Evolutionary conservation across 495 filamentous ascomycete genomes (phyloP), one percentile per base, ranked within the genome.

Genomic region (Echria macrotheca): DNA sequence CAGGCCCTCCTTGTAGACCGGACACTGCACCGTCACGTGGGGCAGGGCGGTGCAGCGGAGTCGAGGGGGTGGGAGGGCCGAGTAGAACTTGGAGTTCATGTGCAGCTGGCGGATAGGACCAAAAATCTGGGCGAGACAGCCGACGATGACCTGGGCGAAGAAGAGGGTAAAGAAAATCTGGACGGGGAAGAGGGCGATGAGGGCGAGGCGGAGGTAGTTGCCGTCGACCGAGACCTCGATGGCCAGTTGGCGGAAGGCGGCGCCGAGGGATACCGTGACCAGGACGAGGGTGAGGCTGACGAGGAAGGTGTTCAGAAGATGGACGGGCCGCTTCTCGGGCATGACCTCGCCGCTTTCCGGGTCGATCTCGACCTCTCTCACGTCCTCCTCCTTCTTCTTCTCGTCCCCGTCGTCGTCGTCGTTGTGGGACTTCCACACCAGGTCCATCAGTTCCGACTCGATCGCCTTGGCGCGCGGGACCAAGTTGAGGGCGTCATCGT

Each of bases 151-250:
- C 65, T 87, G 83, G 14, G 68, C 80, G 58, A 87, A 87, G 68
- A 87, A 87, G 56, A 89, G 69, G 12, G 85, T 86, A 68, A 89
- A 88, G 72, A 88, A 89, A 45, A 88, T 73, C 61, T 89, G 85
- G 14, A 88, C 69, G 3, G 85, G 86, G 43, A 78, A 73, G 19
- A 88, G 59, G 0, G 68, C 73, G 3, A 86, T 52, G 45, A 89
- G 79, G 15, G 74, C 78, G 19, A 89, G 57, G 1, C 86, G 79
- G 15, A 72, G 45, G 48, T 75, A 85, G 53, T 65, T 76, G 24
- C 69, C 63, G 57, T 89, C 85, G 36, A 85, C 81, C 9, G 73
- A 74, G 15, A 79, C 69, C 66, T 87, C 83, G 48, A 84, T 79
- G 14, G 79, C 83, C 46, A 90, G 71, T 57, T 79, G 73, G 18